phyloP scores from a whole-genome alignment of 78 protist species.

The Protostelium mycophagum region DNA sequence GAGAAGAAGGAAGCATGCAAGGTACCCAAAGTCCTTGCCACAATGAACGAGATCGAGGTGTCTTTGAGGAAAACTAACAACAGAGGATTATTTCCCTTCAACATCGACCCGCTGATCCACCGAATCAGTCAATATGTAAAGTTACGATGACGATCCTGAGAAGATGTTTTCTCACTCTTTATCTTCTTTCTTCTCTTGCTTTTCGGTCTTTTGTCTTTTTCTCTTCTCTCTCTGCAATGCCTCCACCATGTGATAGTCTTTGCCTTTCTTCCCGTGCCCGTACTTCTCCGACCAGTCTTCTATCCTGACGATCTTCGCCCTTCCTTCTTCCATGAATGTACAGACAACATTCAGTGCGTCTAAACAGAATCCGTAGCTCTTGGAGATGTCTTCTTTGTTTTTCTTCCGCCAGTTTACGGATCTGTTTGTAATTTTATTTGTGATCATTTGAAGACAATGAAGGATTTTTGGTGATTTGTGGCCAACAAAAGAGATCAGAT shows the following conservation, averaged over 20 bases:
- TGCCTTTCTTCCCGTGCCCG: neutral
- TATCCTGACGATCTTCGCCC: neutral
- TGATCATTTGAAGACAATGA: neutral
- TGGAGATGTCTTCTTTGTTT: neutral
- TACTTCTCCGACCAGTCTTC: neutral
- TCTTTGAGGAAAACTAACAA: no score
- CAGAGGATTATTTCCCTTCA: no score
- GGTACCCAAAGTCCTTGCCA: no score
- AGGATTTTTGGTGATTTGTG: neutral
- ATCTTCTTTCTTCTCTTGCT: neutral
- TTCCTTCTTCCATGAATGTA: neutral
- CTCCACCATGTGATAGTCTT: neutral
- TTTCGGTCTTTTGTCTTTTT: neutral
- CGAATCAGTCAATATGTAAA: no score
- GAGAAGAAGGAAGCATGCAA: no score
- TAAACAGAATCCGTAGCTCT: conserved; percentile 41
- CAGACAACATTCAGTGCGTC: conserved; percentile 38
- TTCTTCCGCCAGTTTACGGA: neutral
- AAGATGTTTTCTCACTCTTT: no score
- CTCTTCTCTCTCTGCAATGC: neutral
- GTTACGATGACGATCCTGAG: no score
- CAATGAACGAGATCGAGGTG: no score
- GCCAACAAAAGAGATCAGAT: no score
- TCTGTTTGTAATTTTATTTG: neutral
- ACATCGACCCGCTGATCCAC: no score